Conservation (phyloP, 371 early-diverging fungal species). For the Mucor irregularis region DNA sequence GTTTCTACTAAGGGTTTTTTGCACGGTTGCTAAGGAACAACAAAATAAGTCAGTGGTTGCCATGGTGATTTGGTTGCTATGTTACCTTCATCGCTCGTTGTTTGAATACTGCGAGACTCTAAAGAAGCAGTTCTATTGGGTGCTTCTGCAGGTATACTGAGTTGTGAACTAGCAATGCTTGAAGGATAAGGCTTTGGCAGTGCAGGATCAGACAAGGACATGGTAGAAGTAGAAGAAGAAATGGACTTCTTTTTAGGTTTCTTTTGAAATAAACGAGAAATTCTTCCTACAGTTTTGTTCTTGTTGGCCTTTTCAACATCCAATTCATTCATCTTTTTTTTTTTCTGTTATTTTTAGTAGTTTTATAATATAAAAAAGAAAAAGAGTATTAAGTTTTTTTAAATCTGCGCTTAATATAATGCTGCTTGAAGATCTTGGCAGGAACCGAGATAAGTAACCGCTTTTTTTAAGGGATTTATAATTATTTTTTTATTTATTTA, state of each 20-base stretch:
- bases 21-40: slow-evolving; percentile 1
- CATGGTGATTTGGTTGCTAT: too few species aligned
- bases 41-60: too few species aligned
- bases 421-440: too few species aligned
- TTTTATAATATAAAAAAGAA: slow-evolving; percentile 1
- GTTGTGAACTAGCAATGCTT: slow-evolving; percentile 12
- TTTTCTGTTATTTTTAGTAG: background rate
- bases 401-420: too few species aligned
- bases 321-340: slow-evolving; percentile 8
- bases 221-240: slow-evolving; percentile 25
- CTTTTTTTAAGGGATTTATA: background rate
- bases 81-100: too few species aligned
- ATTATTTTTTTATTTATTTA: slow-evolving; percentile 14
- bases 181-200: slow-evolving; percentile 16
- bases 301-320: slow-evolving; percentile 17
- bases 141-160: background rate
- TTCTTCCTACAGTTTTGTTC: slow-evolving; percentile 39
- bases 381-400: background rate
- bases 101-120: background rate
- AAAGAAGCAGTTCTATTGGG: slow-evolving; percentile 9
- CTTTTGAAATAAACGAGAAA: slow-evolving; percentile 46
- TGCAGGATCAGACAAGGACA: slow-evolving; percentile 30
- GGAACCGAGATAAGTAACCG: too few species aligned
- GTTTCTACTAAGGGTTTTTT: slow-evolving; percentile 6
- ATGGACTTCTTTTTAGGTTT: slow-evolving; percentile 31